Evolutionary conservation across 805 yeast genomes (phyloP), one percentile per base, ranked within the genome.

Genomic region (Spencermartinsiella europaea): DNA sequence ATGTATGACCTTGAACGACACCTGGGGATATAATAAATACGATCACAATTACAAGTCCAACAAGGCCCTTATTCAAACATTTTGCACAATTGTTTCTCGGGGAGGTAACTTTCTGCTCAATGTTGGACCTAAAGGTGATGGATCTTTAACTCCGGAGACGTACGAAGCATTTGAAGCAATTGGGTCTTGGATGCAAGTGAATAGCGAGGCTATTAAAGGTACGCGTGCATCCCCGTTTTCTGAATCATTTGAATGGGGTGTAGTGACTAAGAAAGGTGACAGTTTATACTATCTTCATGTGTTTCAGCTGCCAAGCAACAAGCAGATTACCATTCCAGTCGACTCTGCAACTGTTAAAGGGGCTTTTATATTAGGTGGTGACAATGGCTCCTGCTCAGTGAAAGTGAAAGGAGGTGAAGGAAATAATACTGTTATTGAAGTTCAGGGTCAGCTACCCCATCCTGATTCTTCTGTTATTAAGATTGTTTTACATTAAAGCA

Each of bases 111-210:
- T 51, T 3, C 37, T 51, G 42, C 51, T 51, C 17, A 46, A 49
- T 33, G 47, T 51, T 15, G 55, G 55, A 15, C 55, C 55, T 3
- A 44, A 35, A 21, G 51, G 48, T 3, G 51, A 51, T 41, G 55
- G 55, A 17, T 22, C 51, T n/a, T 17, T 40, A 10, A 73, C 77
- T 3, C 73, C 71, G 12, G 73, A 72, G 17, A 81, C 79, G 14
- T 62, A 71, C 1, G 70, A 67, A 22, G 62, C 70, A 0, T 84
- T 80, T 60, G 83, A 79, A 37, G 60, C 70, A 36, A 69, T 88
- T 15, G 65, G 83, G 49, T 62, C 75, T 0, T 79, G 85, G 79
- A 41, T 47, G 50, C 2, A 34, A 10, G 38, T 36, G 21, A 38
- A 47, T 25, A 22, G 34, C 12, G 47, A 43, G 33, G 34, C 50